Evolutionary conservation across 768 basidiomycete species (phyloP).

Genomic region (Dioszegia hungarica): DNA sequence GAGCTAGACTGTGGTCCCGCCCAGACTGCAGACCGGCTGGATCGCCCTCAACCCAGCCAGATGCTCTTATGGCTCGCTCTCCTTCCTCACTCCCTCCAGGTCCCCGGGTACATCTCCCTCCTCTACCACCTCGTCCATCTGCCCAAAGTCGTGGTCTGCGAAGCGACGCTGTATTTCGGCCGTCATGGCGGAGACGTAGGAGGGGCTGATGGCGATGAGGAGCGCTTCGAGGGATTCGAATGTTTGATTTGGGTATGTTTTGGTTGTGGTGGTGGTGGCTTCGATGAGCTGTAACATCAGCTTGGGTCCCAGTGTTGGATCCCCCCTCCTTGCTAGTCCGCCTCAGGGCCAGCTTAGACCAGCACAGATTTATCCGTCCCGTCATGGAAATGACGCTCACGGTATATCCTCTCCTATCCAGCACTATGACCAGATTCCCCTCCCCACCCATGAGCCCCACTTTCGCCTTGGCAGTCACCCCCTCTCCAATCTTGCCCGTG

Average conservation of each 20-base stretch:
- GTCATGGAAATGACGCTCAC: no score
- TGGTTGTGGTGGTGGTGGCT: not conserved
- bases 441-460: conserved; percentile 12
- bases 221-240: conserved; percentile 33
- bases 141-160: conserved; percentile 5
- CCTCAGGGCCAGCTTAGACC: no score
- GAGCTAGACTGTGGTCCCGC: no score
- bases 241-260: conserved; percentile 18
- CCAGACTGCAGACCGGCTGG: no score
- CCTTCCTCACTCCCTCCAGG: not conserved
- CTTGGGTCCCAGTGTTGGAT: no score
- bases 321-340: no score
- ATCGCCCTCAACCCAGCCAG: no score
- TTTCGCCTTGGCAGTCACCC: conserved; percentile 14
- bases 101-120: not conserved
- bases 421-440: conserved; percentile 13
- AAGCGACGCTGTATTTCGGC: conserved; percentile 28
- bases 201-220: conserved; percentile 27
- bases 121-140: conserved; percentile 3
- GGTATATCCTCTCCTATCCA: conserved; percentile 35
- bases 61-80: not conserved
- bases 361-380: no score
- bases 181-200: conserved; percentile 33
- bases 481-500: conserved; percentile 9
- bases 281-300: conserved; percentile 1